Evolutionary conservation across 306 rosid species (phyloP), one percentile per base, ranked within the genome.

Genomic region (barrel medic (Medicago truncatula)): DNA sequence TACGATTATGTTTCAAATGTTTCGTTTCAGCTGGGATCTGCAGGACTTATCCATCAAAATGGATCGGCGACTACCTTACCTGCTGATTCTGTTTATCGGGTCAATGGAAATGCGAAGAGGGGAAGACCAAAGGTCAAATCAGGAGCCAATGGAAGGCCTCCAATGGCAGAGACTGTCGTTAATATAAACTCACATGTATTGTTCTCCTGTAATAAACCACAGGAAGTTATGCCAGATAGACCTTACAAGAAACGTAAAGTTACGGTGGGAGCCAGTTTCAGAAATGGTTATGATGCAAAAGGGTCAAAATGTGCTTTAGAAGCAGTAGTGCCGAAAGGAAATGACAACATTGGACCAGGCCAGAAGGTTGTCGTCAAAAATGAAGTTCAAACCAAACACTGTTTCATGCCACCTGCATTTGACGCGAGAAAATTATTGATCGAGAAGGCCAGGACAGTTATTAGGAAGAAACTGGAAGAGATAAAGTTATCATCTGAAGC

Each of bases 341-440:
- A 86, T 81, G 88, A 83, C 40, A 81, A 83, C 73, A 17, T 60
- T 47, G 92, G 58, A 65, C 78, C 25, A 20, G 92, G 83, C 76
- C 88, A 77, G 71, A 88, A 85, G 77, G 73, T 56, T 80, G 68
- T 83, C 18, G 9, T 78, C 15, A n/a, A 80, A 16, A 73, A 20
- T 67, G 98, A 92, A 80, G 84, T 80, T 81, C 93, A 71, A 41
- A 72, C 64, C 56, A 90, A 85, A 80, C 97, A 87, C 44, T 77
- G 47, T 80, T 80, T 88, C 38, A 21, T 76, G 66, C 88, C 97
- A 65, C 99, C 97, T 1, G 85, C 91, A 65, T 89, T 90, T 76
- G 97, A 95, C 66, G 88, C 88, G 8, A 89, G 96, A 75, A 92
- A 89, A 78, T 63, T 95, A 85, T 80, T 90, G 89, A 88, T 92